These are phyloP conservation scores for Cryptomeria japonica DNA, from an alignment of 75 land plant genomes.

Conservation along the genomic window DNA sequence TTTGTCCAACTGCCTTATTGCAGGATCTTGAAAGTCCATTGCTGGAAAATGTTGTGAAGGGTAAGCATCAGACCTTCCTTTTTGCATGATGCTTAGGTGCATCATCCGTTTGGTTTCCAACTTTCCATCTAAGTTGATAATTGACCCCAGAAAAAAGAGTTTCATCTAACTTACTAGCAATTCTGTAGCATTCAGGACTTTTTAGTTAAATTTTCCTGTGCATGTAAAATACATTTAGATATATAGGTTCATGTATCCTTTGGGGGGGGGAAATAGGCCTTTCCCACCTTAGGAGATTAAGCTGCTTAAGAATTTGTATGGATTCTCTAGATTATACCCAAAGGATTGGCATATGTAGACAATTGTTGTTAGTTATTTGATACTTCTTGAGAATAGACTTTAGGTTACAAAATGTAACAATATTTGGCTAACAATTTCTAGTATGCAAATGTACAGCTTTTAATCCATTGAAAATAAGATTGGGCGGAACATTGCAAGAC, in stretches of 20 bases:
- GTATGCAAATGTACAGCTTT: conserved; percentile 42
- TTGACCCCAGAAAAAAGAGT: too few relatives aligned
- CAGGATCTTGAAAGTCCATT: conserved; percentile 56
- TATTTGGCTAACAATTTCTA: background rate
- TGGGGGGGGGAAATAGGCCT: background rate
- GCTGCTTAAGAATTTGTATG: background rate
- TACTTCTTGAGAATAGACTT: background rate
- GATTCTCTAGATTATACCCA: background rate
- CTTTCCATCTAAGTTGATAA: too few relatives aligned
- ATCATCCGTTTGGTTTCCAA: too few relatives aligned
- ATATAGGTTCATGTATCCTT: background rate
- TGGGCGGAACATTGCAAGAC: conserved; percentile 93
- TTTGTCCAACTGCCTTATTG: background rate
- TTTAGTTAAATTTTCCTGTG: background rate
- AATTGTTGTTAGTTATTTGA: background rate
- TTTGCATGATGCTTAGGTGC: background rate
- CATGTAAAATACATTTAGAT: background rate
- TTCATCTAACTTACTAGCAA: background rate
- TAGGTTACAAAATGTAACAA: background rate
- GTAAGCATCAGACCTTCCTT: conserved; percentile 17
- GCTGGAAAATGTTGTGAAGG: conserved; percentile 62
- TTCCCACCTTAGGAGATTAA: background rate
- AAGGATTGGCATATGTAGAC: background rate
- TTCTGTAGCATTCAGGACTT: background rate
- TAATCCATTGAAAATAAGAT: conserved; percentile 67